These are phyloP conservation scores for Quercus variabilis DNA, from an alignment of 306 rosid species.

Conservation along the genomic window DNA sequence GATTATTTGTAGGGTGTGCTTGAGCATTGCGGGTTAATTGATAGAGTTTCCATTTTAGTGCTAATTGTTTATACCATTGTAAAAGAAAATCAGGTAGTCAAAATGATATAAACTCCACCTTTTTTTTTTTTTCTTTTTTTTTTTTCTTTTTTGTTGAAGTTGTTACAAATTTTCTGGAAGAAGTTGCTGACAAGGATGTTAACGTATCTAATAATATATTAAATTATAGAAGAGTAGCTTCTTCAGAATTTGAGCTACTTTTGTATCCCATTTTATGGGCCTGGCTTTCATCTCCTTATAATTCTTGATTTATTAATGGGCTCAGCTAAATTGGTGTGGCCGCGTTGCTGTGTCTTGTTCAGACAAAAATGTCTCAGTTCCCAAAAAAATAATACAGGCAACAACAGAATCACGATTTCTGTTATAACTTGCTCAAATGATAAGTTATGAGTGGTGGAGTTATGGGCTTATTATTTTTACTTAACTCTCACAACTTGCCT, in stretches of 20 bases:
- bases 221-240: background rate
- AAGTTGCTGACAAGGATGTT: background rate
- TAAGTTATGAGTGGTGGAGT: no score
- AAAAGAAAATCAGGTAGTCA: conserved; percentile 39
- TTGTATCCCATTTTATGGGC: background rate
- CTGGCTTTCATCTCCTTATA: background rate
- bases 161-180: background rate
- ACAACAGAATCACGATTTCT: no score
- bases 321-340: background rate
- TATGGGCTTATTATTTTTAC: fast-evolving
- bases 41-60: conserved; percentile 29
- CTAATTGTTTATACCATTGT: conserved; percentile 53
- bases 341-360: no score
- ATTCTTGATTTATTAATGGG: background rate
- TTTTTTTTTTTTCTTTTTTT: background rate
- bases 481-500: no score
- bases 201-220: background rate
- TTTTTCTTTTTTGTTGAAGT: background rate
- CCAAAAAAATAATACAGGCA: no score
- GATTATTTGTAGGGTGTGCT: conserved; percentile 38
- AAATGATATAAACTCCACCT: conserved; percentile 1
- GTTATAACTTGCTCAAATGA: no score
- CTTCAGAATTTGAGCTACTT: background rate
- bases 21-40: conserved; percentile 29
- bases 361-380: no score